Evolutionary conservation across 202 grass and related monocot species (phyloP).

Genomic region (Carex arenaria): DNA sequence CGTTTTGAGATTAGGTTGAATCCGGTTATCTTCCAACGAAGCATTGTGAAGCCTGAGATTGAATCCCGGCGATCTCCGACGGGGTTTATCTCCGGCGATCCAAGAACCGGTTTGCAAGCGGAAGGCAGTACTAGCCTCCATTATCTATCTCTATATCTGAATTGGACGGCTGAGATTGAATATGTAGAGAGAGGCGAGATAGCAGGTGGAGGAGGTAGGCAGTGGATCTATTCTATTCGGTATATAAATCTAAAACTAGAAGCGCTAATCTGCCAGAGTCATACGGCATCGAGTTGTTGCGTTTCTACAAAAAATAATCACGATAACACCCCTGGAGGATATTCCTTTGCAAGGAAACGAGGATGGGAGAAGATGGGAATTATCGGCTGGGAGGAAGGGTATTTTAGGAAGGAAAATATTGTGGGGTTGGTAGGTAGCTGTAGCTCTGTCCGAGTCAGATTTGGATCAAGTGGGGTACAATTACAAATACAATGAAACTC

Average conservation of each 20-base stretch:
- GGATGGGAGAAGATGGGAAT: neutral
- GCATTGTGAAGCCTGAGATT: constrained; percentile 7
- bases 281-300: constrained; percentile 68
- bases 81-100: constrained; percentile 19
- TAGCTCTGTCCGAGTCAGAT: neutral
- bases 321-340: constrained; percentile 15
- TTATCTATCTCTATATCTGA: neutral
- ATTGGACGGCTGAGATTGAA: neutral
- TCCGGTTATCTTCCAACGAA: constrained; percentile 11
- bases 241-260: constrained; percentile 18
- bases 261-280: neutral
- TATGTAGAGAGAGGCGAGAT: neutral
- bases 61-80: neutral
- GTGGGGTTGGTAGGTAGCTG: constrained; percentile 22
- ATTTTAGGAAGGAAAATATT: neutral
- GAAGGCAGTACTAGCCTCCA: constrained; percentile 24
- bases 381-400: neutral
- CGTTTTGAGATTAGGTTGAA: neutral
- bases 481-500: neutral
- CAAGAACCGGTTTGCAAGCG: constrained; percentile 25
- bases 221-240: no score
- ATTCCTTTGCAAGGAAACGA: neutral
- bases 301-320: constrained; percentile 21
- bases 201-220: neutral
- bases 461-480: neutral